A percentile compares a stretch with the other conserved stretches of the same genome.
phyloP scores from a whole-genome alignment of 2,329 filamentous ascomycete species.

The Cytospora leucostoma region DNA sequence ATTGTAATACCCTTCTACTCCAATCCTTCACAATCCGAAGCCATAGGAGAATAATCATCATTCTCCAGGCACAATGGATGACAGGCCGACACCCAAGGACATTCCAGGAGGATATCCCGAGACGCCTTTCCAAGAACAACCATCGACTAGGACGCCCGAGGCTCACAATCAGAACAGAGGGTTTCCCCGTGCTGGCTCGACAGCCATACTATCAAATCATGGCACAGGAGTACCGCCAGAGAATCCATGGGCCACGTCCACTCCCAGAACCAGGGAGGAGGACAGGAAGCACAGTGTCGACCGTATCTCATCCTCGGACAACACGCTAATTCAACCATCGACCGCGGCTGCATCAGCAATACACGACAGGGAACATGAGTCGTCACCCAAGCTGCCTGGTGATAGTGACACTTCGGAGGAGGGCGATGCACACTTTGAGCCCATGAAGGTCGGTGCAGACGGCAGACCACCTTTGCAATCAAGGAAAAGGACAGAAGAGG shows the following conservation, averaged over 20 bases:
- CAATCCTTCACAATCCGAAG: background rate
- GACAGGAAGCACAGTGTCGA: background rate
- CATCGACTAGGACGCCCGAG: background rate
- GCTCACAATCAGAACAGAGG: background rate
- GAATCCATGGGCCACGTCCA: background rate
- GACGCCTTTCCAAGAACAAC: constrained; percentile 8
- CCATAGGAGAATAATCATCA: background rate
- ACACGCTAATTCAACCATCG: background rate
- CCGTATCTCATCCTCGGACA: constrained; percentile 10
- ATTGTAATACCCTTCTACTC: background rate
- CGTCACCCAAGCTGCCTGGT: background rate
- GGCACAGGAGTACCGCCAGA: background rate
- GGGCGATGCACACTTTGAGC: background rate
- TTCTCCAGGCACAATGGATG: constrained; percentile 6
- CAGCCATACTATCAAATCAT: background rate
- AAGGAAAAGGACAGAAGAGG: constrained; percentile 47
- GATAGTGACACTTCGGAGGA: constrained; percentile 10
- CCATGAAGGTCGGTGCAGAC: constrained; percentile 7
- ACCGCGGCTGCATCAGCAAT: background rate
- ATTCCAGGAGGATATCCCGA: constrained; percentile 13
- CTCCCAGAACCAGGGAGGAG: background rate
- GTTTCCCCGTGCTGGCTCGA: background rate
- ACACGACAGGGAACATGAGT: background rate
- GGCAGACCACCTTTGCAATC: constrained; percentile 2
- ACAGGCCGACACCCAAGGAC: constrained; percentile 1